Conservation (phyloP, 257 asterid species). For the Mentha longifolia region DNA sequence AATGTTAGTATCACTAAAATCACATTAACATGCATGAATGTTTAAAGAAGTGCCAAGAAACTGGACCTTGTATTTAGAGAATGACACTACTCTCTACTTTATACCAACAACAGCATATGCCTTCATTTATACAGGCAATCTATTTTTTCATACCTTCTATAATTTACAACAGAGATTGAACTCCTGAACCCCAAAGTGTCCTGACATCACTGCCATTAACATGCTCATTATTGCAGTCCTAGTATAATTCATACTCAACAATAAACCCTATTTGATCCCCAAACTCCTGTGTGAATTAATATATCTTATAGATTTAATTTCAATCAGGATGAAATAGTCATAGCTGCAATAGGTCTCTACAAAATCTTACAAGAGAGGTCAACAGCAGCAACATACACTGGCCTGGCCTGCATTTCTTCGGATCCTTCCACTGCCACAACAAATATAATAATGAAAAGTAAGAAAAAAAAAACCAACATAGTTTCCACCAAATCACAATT, state of each 20-base stretch:
- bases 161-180: slow-evolving; percentile 27
- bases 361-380: slow-evolving; percentile 86
- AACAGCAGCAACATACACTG: slow-evolving; percentile 94
- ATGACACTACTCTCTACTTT: slow-evolving; percentile 10
- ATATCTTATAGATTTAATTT: slow-evolving; percentile 15
- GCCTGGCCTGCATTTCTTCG: slow-evolving; percentile 84
- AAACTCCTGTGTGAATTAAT: slow-evolving; percentile 16
- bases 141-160: slow-evolving; percentile 23
- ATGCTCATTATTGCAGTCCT: neutral
- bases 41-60: neutral
- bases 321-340: slow-evolving; percentile 16
- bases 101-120: slow-evolving; percentile 18
- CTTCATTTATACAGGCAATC: slow-evolving; percentile 22
- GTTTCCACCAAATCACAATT: neutral
- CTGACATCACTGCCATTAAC: slow-evolving; percentile 21
- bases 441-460: slow-evolving; percentile 28
- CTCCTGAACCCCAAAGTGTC: slow-evolving; percentile 20
- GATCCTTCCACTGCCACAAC: slow-evolving; percentile 75
- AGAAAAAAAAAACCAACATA: neutral
- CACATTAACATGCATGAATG: slow-evolving; percentile 18
- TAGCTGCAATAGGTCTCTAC: slow-evolving; percentile 24
- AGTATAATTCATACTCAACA: slow-evolving; percentile 28
- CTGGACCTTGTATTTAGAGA: slow-evolving; percentile 14
- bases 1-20: slow-evolving; percentile 32
- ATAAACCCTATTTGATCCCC: slow-evolving; percentile 3